Base-by-base conservation (phyloP, 2,329 filamentous ascomycete species). In the Aureobasidium namibiae region DNA sequence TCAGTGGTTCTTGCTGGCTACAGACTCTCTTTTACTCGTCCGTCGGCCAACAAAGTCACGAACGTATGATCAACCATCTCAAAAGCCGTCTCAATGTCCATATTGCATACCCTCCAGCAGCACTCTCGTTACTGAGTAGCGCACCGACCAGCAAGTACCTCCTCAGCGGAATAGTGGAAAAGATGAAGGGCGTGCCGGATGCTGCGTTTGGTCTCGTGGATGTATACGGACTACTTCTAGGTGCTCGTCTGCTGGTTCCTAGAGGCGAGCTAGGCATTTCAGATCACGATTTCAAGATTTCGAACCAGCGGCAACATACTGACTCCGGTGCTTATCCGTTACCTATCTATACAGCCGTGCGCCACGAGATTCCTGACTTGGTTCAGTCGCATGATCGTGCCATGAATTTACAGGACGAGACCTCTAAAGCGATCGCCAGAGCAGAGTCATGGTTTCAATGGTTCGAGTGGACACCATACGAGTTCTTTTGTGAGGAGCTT, bases 1-100 rank as follows among this genome's bases (percentile, higher is more conserved):
- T 99, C 50, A 96, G 91, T 69, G 94, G 94, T 0, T 95, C 89
- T 63, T 97, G 94, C 72, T 99, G 94, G 94, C 80, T 97, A 6
- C 92, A 97, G 71, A 80, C 89, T 0, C 79, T 99, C 4, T 96
- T 89, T 69, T 86, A 94, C 68, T 92, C 90, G 0, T 89, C 90
- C 0, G 80, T 97, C 60, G 81, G 87, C 0, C 78, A 80, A 16
- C 83, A 85, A 58, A 84, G 82, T 62, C 82, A 95, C 65, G 76
- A 80, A 23, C 82, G 79, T 38, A 79, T 96, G 21, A 82, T 96
- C 39, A 83, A 92, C 10, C 94, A 99, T 68, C 76, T 99, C 57
- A 97, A 96, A 72, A 82, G 86, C 52, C 83, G 94, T 26, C 81
- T 96, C 4, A 87, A 87, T 1, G 82, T 94, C 1, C 94, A 99